phyloP scores from a whole-genome alignment of 2,329 filamentous ascomycete species.

The Monosporascus sp. region DNA sequence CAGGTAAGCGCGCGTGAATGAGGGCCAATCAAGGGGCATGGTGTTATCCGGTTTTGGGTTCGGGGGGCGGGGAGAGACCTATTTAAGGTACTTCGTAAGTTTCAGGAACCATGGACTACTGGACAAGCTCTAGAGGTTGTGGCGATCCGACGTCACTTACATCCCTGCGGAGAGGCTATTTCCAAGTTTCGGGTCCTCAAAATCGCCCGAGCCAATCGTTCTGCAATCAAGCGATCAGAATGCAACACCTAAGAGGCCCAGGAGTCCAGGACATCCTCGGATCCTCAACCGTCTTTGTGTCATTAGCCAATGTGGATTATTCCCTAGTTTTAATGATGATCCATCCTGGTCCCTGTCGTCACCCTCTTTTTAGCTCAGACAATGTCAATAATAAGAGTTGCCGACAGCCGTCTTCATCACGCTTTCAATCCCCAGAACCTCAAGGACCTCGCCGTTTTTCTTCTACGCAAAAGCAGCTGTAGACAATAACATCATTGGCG shows the following conservation, averaged over 20 bases:
- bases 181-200: not conserved
- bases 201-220: not conserved
- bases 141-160: too few species aligned
- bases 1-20: slow-evolving; percentile 16
- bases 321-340: not conserved
- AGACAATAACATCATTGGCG: too few species aligned
- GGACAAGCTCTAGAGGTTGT: too few species aligned
- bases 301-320: not conserved
- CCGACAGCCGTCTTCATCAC: too few species aligned
- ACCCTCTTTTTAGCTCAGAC: too few species aligned
- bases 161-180: not conserved
- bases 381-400: too few species aligned
- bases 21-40: slow-evolving; percentile 9
- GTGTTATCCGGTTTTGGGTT: not conserved
- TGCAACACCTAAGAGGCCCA: not conserved
- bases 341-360: too few species aligned
- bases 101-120: slow-evolving; percentile 3
- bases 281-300: not conserved
- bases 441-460: too few species aligned
- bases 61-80: slow-evolving; percentile 2
- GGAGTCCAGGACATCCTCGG: not conserved
- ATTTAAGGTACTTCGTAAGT: slow-evolving; percentile 5
- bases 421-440: too few species aligned
- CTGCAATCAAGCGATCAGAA: not conserved
- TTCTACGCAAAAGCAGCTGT: too few species aligned